Evolutionary conservation across 1,284 basidiomycete genomes (phyloP).

Genomic region (Vanrija sp.): DNA sequence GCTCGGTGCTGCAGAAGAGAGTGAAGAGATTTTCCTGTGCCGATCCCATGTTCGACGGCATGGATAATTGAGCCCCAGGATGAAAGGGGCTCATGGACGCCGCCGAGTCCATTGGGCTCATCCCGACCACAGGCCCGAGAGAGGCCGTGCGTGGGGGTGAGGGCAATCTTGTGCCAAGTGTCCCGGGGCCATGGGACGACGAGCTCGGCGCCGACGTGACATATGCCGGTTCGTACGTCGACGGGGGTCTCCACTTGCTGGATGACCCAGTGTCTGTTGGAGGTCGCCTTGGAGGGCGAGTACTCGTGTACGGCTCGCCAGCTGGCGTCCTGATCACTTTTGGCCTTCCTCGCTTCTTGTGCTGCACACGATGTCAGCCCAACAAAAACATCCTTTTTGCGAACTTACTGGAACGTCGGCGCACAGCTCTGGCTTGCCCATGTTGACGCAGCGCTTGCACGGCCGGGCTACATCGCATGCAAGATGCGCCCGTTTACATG

Average conservation of each 20-base stretch:
- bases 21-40: slow-evolving; percentile 23
- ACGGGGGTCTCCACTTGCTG: slow-evolving; percentile 26
- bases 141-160: slow-evolving; percentile 5
- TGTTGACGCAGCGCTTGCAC: slow-evolving; percentile 44
- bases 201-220: slow-evolving; percentile 5
- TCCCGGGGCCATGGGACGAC: neutral
- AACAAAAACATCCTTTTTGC: neutral
- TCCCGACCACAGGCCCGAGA: neutral
- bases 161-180: neutral
- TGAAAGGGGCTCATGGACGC: neutral
- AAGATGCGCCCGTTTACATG: slow-evolving; percentile 44
- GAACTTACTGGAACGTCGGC: slow-evolving; percentile 44
- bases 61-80: neutral
- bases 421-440: slow-evolving; percentile 43
- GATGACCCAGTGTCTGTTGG: slow-evolving; percentile 1
- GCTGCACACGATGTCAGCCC: slow-evolving; percentile 17
- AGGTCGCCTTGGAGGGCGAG: slow-evolving; percentile 6
- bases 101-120: neutral
- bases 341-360: slow-evolving; percentile 45
- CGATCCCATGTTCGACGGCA: neutral
- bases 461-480: slow-evolving; percentile 44
- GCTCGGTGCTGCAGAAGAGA: slow-evolving; percentile 38
- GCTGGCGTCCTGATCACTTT: slow-evolving; percentile 34
- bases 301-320: slow-evolving; percentile 29
- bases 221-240: slow-evolving; percentile 22